Evolutionary conservation across 2,329 filamentous ascomycete genomes (phyloP).

Genomic region (Ceratocystis cubensis): DNA sequence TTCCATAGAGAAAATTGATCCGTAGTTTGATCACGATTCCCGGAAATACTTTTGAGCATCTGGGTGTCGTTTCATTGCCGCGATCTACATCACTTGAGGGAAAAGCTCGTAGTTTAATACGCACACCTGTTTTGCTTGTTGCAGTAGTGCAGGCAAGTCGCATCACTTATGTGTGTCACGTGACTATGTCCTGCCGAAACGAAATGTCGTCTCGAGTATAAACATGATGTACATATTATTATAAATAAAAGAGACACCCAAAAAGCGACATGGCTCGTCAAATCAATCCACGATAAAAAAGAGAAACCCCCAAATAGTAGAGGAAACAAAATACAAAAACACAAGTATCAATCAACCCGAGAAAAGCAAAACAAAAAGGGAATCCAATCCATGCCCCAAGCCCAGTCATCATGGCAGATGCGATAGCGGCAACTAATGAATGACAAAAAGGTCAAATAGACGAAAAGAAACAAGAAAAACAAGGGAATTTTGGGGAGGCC

Average conservation of each 20-base stretch:
- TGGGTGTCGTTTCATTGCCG: constrained; percentile 45
- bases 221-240: background rate
- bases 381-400: background rate
- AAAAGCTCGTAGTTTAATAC: background rate
- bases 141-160: too few species aligned
- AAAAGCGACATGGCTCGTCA: background rate
- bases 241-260: background rate
- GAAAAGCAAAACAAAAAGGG: background rate
- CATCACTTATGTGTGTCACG: background rate
- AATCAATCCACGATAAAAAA: too few species aligned
- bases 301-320: background rate
- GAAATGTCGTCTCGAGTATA: too few species aligned
- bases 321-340: background rate
- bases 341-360: constrained; percentile 6
- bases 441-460: background rate
- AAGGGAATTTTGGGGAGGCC: background rate
- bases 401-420: background rate
- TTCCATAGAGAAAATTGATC: constrained; percentile 24
- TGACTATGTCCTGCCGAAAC: background rate
- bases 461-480: background rate
- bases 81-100: constrained; percentile 38
- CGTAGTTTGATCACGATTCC: constrained; percentile 42
- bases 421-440: background rate
- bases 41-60: constrained; percentile 33
- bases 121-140: background rate